Conservation (phyloP, 2,329 filamentous ascomycete genomes). For the Cladosporium austrohemisphaericum region DNA sequence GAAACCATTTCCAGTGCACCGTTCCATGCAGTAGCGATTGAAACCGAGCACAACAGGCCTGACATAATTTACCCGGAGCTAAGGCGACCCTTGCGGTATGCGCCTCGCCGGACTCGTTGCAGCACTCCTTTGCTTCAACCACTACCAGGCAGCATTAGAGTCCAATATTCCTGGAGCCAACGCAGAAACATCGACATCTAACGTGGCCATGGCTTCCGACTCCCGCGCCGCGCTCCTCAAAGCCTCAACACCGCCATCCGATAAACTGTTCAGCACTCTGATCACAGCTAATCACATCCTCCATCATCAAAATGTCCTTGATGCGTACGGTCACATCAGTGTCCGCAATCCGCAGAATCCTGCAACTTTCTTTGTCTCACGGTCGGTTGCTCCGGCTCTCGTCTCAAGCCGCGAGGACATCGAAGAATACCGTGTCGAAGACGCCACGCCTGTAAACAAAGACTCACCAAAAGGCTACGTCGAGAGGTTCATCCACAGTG, state of each 20-base stretch:
- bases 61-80: too few species aligned
- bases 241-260: slow-evolving; percentile 27
- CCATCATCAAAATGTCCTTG: slow-evolving; percentile 21
- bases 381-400: slow-evolving; percentile 42
- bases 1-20: too few species aligned
- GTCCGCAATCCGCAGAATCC: slow-evolving; percentile 35
- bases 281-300: slow-evolving; percentile 38
- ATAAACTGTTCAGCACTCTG: slow-evolving; percentile 31
- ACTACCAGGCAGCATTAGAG: too few species aligned
- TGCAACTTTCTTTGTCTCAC: slow-evolving; percentile 44
- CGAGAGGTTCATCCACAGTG: slow-evolving; percentile 44
- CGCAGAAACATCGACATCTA: background rate
- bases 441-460: slow-evolving; percentile 32
- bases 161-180: background rate
- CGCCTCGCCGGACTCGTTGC: too few species aligned
- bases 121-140: too few species aligned
- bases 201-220: background rate
- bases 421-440: slow-evolving; percentile 43
- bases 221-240: slow-evolving; percentile 24
- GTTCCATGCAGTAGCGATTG: too few species aligned
- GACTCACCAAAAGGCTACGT: slow-evolving; percentile 32
- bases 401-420: slow-evolving; percentile 41
- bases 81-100: too few species aligned
- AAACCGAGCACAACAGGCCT: too few species aligned
- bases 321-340: slow-evolving; percentile 31